These are phyloP conservation scores for Arachis monticola DNA, from an alignment of 331 rosid species.

Conservation along the genomic window DNA sequence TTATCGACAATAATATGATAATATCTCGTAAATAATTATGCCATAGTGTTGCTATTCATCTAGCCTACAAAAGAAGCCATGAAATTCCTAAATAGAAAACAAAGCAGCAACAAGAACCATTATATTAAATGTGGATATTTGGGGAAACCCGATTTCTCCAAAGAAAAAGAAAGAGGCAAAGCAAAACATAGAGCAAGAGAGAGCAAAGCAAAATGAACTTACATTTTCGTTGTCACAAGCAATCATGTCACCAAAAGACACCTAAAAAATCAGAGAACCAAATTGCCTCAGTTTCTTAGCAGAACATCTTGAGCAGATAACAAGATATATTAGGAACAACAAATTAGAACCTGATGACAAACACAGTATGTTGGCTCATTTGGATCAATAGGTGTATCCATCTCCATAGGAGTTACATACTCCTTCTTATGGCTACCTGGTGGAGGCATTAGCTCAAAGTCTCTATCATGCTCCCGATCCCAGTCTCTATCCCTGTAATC, in stretches of 20 bases:
- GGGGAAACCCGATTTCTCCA: constrained; percentile 23
- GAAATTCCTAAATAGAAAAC: not conserved
- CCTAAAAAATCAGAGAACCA: constrained; percentile 58
- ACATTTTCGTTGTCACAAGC: constrained; percentile 98
- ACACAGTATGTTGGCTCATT: constrained; percentile 97
- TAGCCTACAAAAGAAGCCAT: constrained; percentile 1
- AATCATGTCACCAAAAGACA: constrained; percentile 97
- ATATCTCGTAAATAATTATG: constrained; percentile 11
- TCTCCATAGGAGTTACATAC: constrained; percentile 68
- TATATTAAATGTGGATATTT: constrained; percentile 2
- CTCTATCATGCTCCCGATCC: constrained; percentile 96
- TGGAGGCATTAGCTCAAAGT: constrained; percentile 98
- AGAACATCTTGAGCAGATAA: constrained; percentile 31
- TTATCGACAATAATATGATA: not conserved
- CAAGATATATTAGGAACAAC: constrained; percentile 24
- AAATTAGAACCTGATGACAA: constrained; percentile 85
- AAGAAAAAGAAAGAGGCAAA: constrained; percentile 17
- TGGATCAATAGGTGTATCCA: constrained; percentile 94
- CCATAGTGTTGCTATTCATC: constrained; percentile 7
- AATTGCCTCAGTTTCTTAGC: constrained; percentile 39
- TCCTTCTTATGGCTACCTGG: constrained; percentile 96
- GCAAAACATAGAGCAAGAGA: constrained; percentile 23
- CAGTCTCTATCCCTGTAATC: constrained; percentile 92
- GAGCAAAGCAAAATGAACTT: constrained; percentile 50
- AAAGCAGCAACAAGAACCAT: not conserved